A percentile compares a stretch with the other conserved stretches of the same genome.
Conservation (phyloP, 768 basidiomycete genomes). For the Boletus sp. region DNA sequence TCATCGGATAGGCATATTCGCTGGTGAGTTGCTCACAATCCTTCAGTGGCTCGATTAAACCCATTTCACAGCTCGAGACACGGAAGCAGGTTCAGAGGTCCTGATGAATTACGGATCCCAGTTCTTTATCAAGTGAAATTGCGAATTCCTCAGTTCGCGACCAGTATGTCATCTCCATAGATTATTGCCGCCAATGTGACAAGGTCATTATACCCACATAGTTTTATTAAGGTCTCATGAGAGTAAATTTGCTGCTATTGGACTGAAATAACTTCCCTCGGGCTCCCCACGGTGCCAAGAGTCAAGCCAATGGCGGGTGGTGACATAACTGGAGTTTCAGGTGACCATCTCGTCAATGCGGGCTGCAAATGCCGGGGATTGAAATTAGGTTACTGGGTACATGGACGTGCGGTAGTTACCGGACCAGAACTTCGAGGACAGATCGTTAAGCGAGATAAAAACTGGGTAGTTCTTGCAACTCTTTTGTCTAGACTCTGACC, state of each 20-base stretch:
- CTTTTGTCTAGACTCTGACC: background rate
- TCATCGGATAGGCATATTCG: slow-evolving; percentile 61
- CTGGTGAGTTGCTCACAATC: slow-evolving; percentile 9
- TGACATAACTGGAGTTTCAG: background rate
- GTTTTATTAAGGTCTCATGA: slow-evolving; percentile 8
- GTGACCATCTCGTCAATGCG: background rate
- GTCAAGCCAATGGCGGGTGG: background rate
- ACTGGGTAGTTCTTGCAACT: background rate
- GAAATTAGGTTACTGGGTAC: no score
- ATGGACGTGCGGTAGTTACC: no score
- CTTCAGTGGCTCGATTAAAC: background rate
- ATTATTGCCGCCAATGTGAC: background rate
- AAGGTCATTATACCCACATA: background rate
- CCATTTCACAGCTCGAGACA: slow-evolving; percentile 33
- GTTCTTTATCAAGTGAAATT: slow-evolving; percentile 38
- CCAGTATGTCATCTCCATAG: background rate
- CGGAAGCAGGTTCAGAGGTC: slow-evolving; percentile 48
- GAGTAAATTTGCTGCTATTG: background rate
- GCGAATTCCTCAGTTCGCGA: background rate
- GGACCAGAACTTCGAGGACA: no score
- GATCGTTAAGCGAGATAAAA: background rate
- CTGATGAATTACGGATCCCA: slow-evolving; percentile 56
- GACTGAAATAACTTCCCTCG: background rate
- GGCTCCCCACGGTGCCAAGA: background rate
- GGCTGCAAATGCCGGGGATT: background rate